Percentiles rank a stretch among this genome's conserved stretches.
Conservation (phyloP, 1,284 basidiomycete species). For the Salmacisia buchloeana region DNA sequence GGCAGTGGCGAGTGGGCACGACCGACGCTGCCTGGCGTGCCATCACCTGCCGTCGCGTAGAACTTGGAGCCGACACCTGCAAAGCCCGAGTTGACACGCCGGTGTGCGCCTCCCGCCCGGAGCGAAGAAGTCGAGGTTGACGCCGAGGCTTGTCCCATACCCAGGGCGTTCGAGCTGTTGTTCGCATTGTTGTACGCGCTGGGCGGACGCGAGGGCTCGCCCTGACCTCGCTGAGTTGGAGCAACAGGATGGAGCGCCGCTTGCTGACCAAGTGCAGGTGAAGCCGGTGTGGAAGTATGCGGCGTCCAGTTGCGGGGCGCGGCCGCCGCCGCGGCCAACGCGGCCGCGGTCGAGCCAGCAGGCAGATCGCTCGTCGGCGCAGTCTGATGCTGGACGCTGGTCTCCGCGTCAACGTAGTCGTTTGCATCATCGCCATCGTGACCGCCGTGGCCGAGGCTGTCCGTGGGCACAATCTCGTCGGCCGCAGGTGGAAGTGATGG, state of each 20-base stretch:
- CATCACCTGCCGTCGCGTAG: too few species aligned
- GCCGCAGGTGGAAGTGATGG: background rate
- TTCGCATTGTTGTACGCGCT: background rate
- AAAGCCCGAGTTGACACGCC: background rate
- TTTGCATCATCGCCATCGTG: background rate
- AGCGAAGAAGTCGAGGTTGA: slow-evolving; percentile 1
- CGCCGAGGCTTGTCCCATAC: background rate
- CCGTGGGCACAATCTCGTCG: background rate
- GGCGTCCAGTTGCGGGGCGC: background rate
- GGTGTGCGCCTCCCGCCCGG: background rate
- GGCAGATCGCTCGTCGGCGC: background rate
- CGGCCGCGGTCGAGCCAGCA: background rate
- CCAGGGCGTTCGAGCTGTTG: background rate
- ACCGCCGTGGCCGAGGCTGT: background rate
- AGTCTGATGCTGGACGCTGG: background rate
- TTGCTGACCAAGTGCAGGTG: background rate
- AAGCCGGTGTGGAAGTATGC: background rate
- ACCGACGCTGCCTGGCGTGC: too few species aligned
- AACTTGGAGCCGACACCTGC: background rate
- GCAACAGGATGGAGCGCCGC: too few species aligned
- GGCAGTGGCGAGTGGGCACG: too few species aligned
- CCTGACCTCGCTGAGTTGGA: too few species aligned
- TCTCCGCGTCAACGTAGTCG: background rate
- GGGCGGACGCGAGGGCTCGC: background rate
- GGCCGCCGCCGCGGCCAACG: background rate